Evolutionary conservation across 1,139 yeast genomes (phyloP).

Genomic region (Yamadazyma atlantica): DNA sequence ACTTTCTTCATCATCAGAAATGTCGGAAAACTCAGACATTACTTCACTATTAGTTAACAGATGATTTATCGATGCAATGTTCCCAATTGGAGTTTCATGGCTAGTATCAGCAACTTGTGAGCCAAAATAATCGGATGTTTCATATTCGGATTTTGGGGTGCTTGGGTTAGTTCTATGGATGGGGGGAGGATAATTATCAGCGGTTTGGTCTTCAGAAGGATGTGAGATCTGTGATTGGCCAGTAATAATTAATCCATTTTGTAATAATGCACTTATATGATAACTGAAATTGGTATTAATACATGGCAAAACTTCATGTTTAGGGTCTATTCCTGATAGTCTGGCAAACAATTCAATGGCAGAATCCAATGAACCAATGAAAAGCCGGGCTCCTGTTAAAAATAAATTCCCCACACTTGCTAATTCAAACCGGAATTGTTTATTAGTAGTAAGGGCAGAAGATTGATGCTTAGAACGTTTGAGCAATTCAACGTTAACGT

Average conservation of each 20-base stretch:
- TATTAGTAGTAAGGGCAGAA: constrained; percentile 34
- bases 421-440: constrained; percentile 65
- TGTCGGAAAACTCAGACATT: constrained; percentile 19
- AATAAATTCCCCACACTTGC: constrained; percentile 88
- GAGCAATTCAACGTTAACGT: constrained; percentile 73
- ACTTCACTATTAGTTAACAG: constrained; percentile 8
- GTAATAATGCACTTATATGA: constrained; percentile 76
- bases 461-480: constrained; percentile 57
- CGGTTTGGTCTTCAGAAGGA: constrained; percentile 44
- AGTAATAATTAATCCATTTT: constrained; percentile 71
- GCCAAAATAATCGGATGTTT: constrained; percentile 8
- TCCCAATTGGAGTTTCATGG: constrained; percentile 10
- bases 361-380: constrained; percentile 81
- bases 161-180: constrained; percentile 38
- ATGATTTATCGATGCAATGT: constrained; percentile 13
- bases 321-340: constrained; percentile 60
- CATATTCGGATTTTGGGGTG: constrained; percentile 26
- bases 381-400: constrained; percentile 76
- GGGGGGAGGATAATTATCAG: constrained; percentile 37
- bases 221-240: constrained; percentile 97
- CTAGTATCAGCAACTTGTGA: constrained; percentile 2
- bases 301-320: constrained; percentile 70
- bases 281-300: constrained; percentile 82
- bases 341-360: constrained; percentile 76
- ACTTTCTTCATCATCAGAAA: constrained; percentile 35